These are phyloP conservation scores for Trichoderma sp. DNA, from an alignment of 2,329 filamentous ascomycete genomes.

Conservation along the genomic window DNA sequence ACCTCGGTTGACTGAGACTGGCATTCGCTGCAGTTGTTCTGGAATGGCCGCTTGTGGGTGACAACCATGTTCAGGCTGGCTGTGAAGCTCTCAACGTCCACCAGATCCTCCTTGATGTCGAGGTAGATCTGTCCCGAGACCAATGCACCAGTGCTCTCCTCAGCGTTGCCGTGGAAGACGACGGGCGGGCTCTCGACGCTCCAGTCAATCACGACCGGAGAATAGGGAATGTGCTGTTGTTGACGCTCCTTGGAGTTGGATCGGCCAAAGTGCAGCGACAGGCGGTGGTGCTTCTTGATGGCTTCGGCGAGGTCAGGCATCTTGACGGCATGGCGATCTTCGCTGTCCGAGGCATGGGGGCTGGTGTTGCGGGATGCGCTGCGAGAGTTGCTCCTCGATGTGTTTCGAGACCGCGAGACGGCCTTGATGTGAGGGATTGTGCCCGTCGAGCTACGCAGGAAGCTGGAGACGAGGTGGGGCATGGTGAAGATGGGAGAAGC, in stretches of 20 bases:
- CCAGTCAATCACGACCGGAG: slow-evolving; percentile 47
- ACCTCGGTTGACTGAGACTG: slow-evolving; percentile 68
- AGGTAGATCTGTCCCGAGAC: slow-evolving; percentile 81
- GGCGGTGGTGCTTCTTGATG: slow-evolving; percentile 42
- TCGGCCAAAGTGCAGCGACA: slow-evolving; percentile 40
- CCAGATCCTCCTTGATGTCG: slow-evolving; percentile 61
- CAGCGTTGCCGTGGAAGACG: slow-evolving; percentile 74
- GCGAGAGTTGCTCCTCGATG: slow-evolving; percentile 29
- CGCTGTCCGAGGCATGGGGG: slow-evolving; percentile 37
- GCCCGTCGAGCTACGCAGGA: slow-evolving; percentile 56
- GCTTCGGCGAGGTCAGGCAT: slow-evolving; percentile 39
- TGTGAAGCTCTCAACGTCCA: slow-evolving; percentile 69
- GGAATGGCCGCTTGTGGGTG: slow-evolving; percentile 78
- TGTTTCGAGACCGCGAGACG: slow-evolving; percentile 31
- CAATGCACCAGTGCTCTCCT: slow-evolving; percentile 76
- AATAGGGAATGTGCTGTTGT: slow-evolving; percentile 38
- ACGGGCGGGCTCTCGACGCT: slow-evolving; percentile 82
- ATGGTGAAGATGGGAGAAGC: slow-evolving; percentile 35
- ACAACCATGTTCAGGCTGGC: slow-evolving; percentile 69
- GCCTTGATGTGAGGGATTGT: slow-evolving; percentile 50
- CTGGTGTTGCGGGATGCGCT: slow-evolving; percentile 32
- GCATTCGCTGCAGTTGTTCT: slow-evolving; percentile 75
- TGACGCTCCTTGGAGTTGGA: slow-evolving; percentile 37
- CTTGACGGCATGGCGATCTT: slow-evolving; percentile 37
- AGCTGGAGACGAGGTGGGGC: slow-evolving; percentile 57